Conservation (phyloP, 805 yeast genomes). For the Nakazawaea pomicola region DNA sequence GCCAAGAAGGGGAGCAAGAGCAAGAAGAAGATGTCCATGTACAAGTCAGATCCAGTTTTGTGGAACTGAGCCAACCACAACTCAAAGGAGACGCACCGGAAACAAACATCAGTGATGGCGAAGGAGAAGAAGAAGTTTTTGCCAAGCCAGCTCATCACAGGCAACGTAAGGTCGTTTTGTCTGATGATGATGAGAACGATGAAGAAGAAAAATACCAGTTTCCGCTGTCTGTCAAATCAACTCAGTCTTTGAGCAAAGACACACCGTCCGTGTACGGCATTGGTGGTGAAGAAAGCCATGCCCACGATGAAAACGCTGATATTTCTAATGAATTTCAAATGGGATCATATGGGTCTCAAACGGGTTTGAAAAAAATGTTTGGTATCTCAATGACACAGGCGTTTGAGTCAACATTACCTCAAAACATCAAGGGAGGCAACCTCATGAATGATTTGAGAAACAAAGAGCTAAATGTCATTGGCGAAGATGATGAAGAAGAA, state of each 20-base stretch:
- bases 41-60: constrained; percentile 15
- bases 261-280: constrained; percentile 9
- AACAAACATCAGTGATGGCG: constrained; percentile 14
- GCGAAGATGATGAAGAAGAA: constrained; percentile 12
- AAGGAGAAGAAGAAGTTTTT: constrained; percentile 21
- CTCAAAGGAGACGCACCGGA: constrained; percentile 1
- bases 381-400: constrained; percentile 10
- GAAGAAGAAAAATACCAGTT: constrained; percentile 15
- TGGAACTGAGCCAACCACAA: not conserved
- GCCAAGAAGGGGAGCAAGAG: constrained; percentile 15
- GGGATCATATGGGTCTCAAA: constrained; percentile 13
- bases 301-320: constrained; percentile 18
- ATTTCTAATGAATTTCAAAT: constrained; percentile 13
- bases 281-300: constrained; percentile 13
- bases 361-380: constrained; percentile 12
- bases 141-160: constrained; percentile 5
- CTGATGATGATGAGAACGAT: constrained; percentile 17
- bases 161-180: constrained; percentile 2
- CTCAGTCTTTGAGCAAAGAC: not conserved
- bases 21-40: constrained; percentile 20
- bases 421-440: not conserved
- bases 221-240: constrained; percentile 12
- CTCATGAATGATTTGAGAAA: constrained; percentile 12
- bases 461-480: constrained; percentile 11
- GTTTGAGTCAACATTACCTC: constrained; percentile 9